Conservation (phyloP, 768 basidiomycete species). For the Dacryopinax primogenitus region DNA sequence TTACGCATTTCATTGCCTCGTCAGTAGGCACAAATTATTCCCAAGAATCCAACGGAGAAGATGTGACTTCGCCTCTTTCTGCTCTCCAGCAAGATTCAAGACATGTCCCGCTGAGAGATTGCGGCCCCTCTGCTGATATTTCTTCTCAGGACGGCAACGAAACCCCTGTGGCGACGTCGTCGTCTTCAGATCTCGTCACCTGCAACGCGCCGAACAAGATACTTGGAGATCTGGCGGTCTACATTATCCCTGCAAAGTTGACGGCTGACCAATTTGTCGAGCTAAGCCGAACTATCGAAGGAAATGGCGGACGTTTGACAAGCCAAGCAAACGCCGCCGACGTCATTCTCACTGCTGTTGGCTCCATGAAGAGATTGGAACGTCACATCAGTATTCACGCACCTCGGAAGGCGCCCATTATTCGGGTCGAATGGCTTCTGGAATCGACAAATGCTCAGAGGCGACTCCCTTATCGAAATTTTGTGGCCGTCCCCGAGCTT, state of each 20-base stretch:
- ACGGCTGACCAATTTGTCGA: not conserved
- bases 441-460: not conserved
- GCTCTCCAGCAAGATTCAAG: too few relatives aligned
- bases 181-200: too few relatives aligned
- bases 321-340: not conserved
- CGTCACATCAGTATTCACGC: not conserved
- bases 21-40: too few relatives aligned
- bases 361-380: not conserved
- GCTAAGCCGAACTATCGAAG: not conserved
- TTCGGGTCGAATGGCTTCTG: not conserved
- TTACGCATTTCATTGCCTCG: not conserved
- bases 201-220: too few relatives aligned
- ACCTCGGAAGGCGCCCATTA: not conserved
- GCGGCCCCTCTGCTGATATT: too few relatives aligned
- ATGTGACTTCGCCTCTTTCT: too few relatives aligned
- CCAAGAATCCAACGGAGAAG: too few relatives aligned
- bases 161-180: too few relatives aligned
- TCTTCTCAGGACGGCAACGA: too few relatives aligned
- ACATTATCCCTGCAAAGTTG: not conserved
- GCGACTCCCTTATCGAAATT: not conserved
- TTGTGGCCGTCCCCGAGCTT: not conserved
- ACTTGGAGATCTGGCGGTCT: too few relatives aligned
- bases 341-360: not conserved
- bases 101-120: too few relatives aligned
- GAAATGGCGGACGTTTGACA: not conserved